Evolutionary conservation across 2,329 filamentous ascomycete genomes (phyloP).

Genomic region (Aspergillus vadensis): DNA sequence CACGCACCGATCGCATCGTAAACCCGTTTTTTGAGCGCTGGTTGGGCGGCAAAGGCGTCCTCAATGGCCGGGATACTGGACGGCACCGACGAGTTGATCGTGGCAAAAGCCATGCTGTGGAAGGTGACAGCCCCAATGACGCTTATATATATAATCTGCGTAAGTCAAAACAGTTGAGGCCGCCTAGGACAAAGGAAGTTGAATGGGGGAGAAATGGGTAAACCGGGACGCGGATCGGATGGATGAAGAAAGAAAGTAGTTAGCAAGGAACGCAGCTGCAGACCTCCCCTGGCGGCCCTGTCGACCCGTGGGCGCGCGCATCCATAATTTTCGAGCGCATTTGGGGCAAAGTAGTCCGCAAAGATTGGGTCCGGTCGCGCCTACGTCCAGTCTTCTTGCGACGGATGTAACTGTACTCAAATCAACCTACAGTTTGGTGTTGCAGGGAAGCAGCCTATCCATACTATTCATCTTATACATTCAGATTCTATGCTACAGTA

Average conservation of each 20-base stretch:
- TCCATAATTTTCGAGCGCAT: not conserved
- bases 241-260: conserved; percentile 1
- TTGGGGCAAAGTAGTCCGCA: not conserved
- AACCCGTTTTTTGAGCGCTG: conserved; percentile 42
- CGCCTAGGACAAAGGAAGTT: not conserved
- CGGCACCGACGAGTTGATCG: conserved; percentile 32
- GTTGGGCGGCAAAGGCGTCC: conserved; percentile 44
- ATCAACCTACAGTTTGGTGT: not conserved
- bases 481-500: conserved; percentile 30
- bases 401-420: not conserved
- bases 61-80: conserved; percentile 39
- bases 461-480: conserved; percentile 20
- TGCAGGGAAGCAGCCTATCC: not conserved
- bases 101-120: conserved; percentile 41
- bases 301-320: conserved; percentile 5
- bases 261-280: not conserved
- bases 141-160: not conserved
- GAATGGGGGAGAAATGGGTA: not conserved
- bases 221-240: not conserved
- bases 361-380: not conserved
- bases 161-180: not conserved
- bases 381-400: not conserved
- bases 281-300: conserved; percentile 3
- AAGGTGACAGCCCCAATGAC: not conserved
- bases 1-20: conserved; percentile 48